Evolutionary conservation across 257 asterid genomes (phyloP).

Genomic region (Cruciata laevipes): DNA sequence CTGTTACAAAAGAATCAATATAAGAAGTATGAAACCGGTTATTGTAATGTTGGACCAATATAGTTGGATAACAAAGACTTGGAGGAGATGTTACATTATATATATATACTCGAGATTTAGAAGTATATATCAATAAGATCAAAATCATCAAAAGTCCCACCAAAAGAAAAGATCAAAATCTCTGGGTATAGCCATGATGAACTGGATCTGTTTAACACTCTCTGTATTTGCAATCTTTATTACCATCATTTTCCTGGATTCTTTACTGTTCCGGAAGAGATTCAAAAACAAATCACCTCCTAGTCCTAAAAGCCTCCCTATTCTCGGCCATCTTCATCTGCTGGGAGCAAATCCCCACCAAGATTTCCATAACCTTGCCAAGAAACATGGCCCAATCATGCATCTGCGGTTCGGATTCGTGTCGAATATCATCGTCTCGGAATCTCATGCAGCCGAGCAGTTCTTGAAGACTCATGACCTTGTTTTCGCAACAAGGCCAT

Average conservation of each 20-base stretch:
- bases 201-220: conserved; percentile 13
- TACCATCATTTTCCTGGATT: not conserved
- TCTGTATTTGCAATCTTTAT: not conserved
- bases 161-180: too few species aligned
- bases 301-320: conserved; percentile 40
- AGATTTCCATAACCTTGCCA: conserved; percentile 30
- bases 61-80: too few species aligned
- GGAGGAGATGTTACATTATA: too few species aligned
- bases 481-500: conserved; percentile 23
- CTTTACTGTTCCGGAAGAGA: conserved; percentile 5
- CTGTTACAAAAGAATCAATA: too few species aligned
- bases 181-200: too few species aligned
- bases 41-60: too few species aligned
- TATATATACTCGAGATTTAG: too few species aligned
- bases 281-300: conserved; percentile 34
- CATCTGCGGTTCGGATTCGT: conserved; percentile 33
- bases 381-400: conserved; percentile 43
- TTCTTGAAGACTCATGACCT: conserved; percentile 45
- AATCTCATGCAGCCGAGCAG: conserved; percentile 41
- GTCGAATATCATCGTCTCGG: conserved; percentile 34
- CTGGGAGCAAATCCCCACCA: conserved; percentile 46
- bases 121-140: too few species aligned
- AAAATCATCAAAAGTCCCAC: too few species aligned
- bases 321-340: conserved; percentile 46
- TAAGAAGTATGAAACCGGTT: too few species aligned